Conservation (phyloP, 257 asterid species). For the Solanum raphanifolium region DNA sequence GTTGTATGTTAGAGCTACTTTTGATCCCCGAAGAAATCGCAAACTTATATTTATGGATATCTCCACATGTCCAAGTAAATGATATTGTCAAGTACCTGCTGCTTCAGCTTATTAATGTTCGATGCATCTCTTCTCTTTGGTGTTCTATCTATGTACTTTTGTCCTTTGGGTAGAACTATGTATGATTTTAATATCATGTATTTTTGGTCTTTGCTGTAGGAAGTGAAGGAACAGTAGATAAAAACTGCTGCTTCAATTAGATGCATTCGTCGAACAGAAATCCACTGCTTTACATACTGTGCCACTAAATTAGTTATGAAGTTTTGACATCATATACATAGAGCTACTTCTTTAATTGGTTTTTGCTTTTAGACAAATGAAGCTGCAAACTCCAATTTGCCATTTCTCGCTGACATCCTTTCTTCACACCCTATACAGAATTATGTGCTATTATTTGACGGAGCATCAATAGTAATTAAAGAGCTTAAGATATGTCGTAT, state of each 20-base stretch:
- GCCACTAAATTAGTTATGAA: background rate
- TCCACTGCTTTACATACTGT: background rate
- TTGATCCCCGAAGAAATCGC: background rate
- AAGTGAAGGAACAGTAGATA: background rate
- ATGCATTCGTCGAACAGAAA: background rate
- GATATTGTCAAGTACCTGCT: background rate
- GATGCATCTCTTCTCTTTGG: background rate
- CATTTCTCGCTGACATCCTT: background rate
- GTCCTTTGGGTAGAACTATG: background rate
- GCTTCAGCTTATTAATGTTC: background rate
- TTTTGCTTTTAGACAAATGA: background rate
- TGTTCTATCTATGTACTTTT: background rate
- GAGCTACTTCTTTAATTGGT: background rate
- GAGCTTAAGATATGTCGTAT: background rate
- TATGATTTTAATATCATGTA: background rate
- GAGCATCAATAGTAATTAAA: background rate
- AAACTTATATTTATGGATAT: background rate
- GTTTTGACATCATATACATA: background rate
- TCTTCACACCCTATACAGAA: background rate
- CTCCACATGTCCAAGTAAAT: background rate
- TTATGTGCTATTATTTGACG: background rate
- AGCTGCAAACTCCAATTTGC: background rate
- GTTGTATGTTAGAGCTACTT: background rate
- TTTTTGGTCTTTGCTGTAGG: background rate
- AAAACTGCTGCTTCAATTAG: background rate